Percentiles rank a stretch among this genome's conserved stretches.
Conservation (phyloP, 352 stramenopile genomes). For the Thalassiosira livingstoniorum region DNA sequence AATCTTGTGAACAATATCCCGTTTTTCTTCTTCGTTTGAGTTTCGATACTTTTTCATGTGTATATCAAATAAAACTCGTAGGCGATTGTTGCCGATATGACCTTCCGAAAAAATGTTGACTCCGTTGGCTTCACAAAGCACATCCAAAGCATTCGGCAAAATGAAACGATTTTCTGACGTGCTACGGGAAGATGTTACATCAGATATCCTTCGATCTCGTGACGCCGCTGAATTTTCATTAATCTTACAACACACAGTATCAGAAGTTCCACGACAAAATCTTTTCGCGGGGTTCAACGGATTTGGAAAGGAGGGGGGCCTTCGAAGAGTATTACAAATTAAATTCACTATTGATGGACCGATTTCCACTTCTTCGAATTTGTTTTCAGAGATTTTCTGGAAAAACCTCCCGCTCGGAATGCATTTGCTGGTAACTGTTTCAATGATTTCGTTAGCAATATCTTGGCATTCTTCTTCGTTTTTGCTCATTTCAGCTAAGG, state of each 20-base stretch:
- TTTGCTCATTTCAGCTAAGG: background rate
- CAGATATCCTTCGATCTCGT: too few relatives aligned
- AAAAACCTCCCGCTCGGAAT: conserved; percentile 13
- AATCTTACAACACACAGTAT: too few relatives aligned
- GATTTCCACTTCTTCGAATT: background rate
- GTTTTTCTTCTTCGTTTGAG: conserved; percentile 1
- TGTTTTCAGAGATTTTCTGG: background rate
- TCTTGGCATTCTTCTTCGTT: conserved; percentile 7
- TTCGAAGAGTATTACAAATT: too few relatives aligned
- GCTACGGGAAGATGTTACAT: too few relatives aligned
- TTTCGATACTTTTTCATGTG: background rate
- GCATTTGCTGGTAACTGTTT: background rate
- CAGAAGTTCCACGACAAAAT: too few relatives aligned
- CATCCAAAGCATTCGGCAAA: conserved; percentile 14
- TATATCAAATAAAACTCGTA: conserved; percentile 12
- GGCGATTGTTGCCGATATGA: conserved; percentile 18
- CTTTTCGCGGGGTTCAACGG: too few relatives aligned
- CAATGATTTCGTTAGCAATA: conserved; percentile 11
- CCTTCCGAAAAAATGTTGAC: background rate
- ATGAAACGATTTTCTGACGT: background rate
- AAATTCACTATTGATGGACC: background rate
- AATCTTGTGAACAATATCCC: background rate
- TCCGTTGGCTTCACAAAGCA: conserved; percentile 15
- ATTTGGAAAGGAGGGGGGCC: too few relatives aligned
- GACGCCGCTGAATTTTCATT: too few relatives aligned